These are phyloP conservation scores for Raddia guianensis DNA, from an alignment of 176 grass and related monocot genomes.

Conservation along the genomic window DNA sequence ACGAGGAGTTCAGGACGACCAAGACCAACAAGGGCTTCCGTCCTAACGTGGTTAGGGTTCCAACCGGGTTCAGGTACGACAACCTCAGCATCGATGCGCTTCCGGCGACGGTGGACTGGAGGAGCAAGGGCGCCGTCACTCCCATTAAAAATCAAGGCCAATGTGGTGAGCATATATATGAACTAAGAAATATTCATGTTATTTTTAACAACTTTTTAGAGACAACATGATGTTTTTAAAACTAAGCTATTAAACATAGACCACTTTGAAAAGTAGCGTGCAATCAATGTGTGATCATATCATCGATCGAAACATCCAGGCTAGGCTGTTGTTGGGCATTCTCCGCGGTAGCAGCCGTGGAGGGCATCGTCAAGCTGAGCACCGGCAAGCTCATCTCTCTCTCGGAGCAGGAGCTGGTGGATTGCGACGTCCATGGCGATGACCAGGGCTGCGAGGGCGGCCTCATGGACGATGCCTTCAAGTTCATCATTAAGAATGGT, in stretches of 20 bases:
- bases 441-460: conserved; percentile 49
- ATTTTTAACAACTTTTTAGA: no score
- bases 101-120: not conserved
- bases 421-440: not conserved
- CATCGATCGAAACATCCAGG: no score
- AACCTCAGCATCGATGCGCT: not conserved
- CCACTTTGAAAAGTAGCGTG: no score
- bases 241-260: no score
- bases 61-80: not conserved
- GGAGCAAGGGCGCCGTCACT: conserved; percentile 6
- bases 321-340: no score
- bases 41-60: not conserved
- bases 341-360: no score
- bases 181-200: no score
- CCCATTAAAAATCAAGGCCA: conserved; percentile 34
- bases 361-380: not conserved
- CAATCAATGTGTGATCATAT: no score
- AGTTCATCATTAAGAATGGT: not conserved
- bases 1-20: not conserved
- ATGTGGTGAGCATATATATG: not conserved
- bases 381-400: conserved; percentile 44
- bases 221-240: no score
- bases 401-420: conserved; percentile 56
- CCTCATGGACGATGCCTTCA: not conserved
- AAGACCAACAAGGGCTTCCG: conserved; percentile 5